A percentile compares a stretch with the other conserved stretches of the same genome.
Evolutionary conservation across 2,329 filamentous ascomycete species (phyloP).

Genomic region (Clonostachys byssicola): DNA sequence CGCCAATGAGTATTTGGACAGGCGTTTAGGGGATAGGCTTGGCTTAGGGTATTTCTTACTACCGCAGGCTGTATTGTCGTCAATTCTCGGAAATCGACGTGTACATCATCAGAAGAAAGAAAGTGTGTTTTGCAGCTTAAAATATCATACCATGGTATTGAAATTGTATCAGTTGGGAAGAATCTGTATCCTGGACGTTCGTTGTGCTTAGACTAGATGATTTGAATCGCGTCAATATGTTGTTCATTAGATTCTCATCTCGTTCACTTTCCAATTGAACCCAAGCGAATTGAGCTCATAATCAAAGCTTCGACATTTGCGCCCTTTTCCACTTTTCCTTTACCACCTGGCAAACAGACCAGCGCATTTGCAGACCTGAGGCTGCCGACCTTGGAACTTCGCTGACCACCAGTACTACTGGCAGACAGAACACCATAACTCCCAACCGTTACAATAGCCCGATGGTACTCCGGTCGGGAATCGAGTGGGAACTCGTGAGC

Average conservation of each 20-base stretch:
- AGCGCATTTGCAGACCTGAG: constrained; percentile 85
- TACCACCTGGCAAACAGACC: constrained; percentile 66
- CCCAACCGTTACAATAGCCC: constrained; percentile 66
- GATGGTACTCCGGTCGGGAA: constrained; percentile 83
- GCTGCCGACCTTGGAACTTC: constrained; percentile 87
- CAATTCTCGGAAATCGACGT: constrained; percentile 1
- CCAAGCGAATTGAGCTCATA: constrained; percentile 51
- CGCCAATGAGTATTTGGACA: constrained; percentile 26
- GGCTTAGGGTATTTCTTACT: constrained; percentile 21
- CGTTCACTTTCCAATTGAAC: too few species aligned
- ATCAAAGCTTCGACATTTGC: constrained; percentile 72
- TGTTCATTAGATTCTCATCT: too few species aligned
- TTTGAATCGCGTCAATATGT: constrained; percentile 27
- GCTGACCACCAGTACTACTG: constrained; percentile 81
- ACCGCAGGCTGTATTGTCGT: constrained; percentile 2
- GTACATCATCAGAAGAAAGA: not conserved
- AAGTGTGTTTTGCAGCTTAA: too few species aligned
- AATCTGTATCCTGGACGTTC: too few species aligned
- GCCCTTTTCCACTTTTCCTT: constrained; percentile 64
- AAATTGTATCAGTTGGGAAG: too few species aligned
- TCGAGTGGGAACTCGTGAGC: constrained; percentile 73
- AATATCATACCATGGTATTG: too few species aligned
- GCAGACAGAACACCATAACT: constrained; percentile 68
- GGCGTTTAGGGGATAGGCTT: constrained; percentile 30
- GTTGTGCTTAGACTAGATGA: not conserved